Evolutionary conservation across 2,329 filamentous ascomycete genomes (phyloP).

Genomic region (Immersiporthe knoxdaviesiana): DNA sequence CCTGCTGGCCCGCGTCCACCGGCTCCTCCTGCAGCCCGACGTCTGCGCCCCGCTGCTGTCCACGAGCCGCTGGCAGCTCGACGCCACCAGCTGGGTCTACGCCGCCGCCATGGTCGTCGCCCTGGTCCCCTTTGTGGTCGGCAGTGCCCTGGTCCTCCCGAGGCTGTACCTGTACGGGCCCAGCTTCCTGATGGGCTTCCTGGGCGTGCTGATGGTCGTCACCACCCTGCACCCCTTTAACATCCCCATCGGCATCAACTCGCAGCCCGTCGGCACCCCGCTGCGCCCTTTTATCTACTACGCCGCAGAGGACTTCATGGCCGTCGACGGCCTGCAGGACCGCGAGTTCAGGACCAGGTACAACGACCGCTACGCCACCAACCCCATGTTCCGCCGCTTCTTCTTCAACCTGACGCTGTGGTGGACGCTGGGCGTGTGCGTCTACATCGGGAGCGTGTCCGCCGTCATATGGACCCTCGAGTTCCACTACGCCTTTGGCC

Average conservation of each 20-base stretch:
- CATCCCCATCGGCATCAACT: slow-evolving; percentile 24
- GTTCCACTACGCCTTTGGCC: slow-evolving; percentile 27
- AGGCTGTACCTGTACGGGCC: slow-evolving; percentile 27
- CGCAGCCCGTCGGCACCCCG: slow-evolving; percentile 19
- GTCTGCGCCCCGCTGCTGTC: slow-evolving; percentile 28
- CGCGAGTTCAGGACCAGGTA: slow-evolving; percentile 25
- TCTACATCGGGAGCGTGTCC: slow-evolving; percentile 28
- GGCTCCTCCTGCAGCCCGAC: slow-evolving; percentile 24
- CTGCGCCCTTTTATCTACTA: slow-evolving; percentile 28
- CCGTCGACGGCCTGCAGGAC: slow-evolving; percentile 28
- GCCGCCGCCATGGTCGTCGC: slow-evolving; percentile 20
- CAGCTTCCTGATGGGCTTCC: slow-evolving; percentile 26
- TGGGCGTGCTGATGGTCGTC: slow-evolving; percentile 23
- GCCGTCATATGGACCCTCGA: slow-evolving; percentile 27
- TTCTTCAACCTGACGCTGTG: slow-evolving; percentile 29
- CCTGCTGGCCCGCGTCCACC: slow-evolving; percentile 21
- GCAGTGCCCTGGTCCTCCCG: slow-evolving; percentile 23
- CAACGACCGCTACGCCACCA: slow-evolving; percentile 26
- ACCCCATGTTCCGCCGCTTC: slow-evolving; percentile 26
- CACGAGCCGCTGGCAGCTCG: slow-evolving; percentile 25
- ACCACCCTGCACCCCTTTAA: slow-evolving; percentile 23
- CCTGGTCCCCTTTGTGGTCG: slow-evolving; percentile 26
- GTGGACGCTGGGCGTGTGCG: slow-evolving; percentile 27
- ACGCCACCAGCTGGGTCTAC: slow-evolving; percentile 29
- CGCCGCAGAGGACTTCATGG: slow-evolving; percentile 29